These are phyloP conservation scores for Malassezia arunalokei DNA, from an alignment of 1,284 basidiomycete species.

Conservation along the genomic window DNA sequence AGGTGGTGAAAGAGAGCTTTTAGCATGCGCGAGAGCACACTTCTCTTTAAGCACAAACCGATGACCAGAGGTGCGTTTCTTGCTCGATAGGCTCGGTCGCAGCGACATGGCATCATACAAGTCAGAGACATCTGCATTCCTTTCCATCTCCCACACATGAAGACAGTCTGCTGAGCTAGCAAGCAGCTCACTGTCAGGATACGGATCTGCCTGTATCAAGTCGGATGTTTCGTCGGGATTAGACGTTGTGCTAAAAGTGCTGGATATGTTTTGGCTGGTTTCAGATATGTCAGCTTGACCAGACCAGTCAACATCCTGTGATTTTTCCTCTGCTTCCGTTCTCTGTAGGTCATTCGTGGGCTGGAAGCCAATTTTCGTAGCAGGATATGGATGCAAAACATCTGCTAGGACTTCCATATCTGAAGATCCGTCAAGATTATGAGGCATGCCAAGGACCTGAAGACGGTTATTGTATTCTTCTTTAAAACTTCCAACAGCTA, in stretches of 20 bases:
- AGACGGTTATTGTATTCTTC: conserved; percentile 43
- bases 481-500: conserved; percentile 42
- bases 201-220: conserved; percentile 12
- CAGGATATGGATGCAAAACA: conserved; percentile 42
- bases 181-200: conserved; percentile 39
- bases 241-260: neutral
- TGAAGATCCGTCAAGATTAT: conserved; percentile 20
- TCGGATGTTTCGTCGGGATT: neutral
- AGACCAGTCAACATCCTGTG: neutral
- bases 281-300: neutral
- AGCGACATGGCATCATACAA: conserved; percentile 22
- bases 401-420: conserved; percentile 32
- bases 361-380: conserved; percentile 42
- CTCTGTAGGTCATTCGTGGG: conserved; percentile 23
- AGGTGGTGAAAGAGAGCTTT: conserved; percentile 36
- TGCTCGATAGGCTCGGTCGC: conserved; percentile 8
- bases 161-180: conserved; percentile 43
- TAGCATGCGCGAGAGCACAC: conserved; percentile 40
- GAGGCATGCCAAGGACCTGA: conserved; percentile 36
- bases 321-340: neutral
- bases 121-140: conserved; percentile 19
- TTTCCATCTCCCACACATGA: conserved; percentile 40
- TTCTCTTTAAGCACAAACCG: conserved; percentile 37
- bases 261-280: neutral
- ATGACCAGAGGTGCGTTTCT: conserved; percentile 10